Conservation (phyloP, 129 eudicot species). For the Erigeron canadensis region DNA sequence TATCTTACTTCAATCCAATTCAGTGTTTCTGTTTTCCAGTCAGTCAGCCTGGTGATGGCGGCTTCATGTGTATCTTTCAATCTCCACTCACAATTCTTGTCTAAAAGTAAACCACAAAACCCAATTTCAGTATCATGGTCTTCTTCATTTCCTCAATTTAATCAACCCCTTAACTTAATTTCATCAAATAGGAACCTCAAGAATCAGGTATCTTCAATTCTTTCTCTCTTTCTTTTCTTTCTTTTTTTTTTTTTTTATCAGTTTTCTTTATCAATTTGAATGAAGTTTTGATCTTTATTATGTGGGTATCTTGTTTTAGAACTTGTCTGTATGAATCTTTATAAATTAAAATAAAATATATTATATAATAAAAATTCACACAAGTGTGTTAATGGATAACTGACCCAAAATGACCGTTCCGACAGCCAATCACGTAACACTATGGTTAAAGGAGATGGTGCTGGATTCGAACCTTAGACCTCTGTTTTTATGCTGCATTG, state of each 20-base stretch:
- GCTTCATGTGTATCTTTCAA: constrained; percentile 27
- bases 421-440: too few species aligned
- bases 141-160: constrained; percentile 53
- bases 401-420: too few species aligned
- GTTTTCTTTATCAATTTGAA: too few species aligned
- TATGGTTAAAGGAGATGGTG: too few species aligned
- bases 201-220: constrained; percentile 40
- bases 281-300: background rate
- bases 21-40: background rate
- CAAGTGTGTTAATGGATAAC: too few species aligned
- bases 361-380: too few species aligned
- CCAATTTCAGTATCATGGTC: constrained; percentile 63
- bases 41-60: constrained; percentile 15
- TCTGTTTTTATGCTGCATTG: background rate
- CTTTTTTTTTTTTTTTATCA: background rate
- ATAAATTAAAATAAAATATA: too few species aligned
- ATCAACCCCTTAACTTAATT: constrained; percentile 35
- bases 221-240: background rate
- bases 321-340: background rate
- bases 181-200: constrained; percentile 35
- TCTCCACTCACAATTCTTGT: constrained; percentile 43
- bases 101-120: constrained; percentile 23
- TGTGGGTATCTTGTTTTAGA: background rate
- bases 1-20: constrained; percentile 8
- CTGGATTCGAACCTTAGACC: background rate